Evolutionary conservation across 164 flowering plant genomes (phyloP).

Genomic region (Piper longum): DNA sequence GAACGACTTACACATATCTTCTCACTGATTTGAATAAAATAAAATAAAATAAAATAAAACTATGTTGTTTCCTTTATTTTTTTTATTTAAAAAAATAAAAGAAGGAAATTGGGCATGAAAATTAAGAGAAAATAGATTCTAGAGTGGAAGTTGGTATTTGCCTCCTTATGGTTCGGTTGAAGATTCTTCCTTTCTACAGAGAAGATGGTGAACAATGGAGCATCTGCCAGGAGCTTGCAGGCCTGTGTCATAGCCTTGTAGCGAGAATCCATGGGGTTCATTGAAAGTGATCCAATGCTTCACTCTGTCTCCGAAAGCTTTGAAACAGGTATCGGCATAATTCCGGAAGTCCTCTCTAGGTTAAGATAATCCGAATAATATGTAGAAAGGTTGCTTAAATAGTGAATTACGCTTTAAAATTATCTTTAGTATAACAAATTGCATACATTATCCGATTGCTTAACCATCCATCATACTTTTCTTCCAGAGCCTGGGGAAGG

Average conservation of each 20-base stretch:
- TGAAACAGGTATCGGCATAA: conserved; percentile 65
- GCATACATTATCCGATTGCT: conserved; percentile 52
- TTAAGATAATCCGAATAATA: background rate
- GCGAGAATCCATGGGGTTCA: conserved; percentile 64
- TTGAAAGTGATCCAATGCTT: conserved; percentile 91
- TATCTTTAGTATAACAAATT: background rate
- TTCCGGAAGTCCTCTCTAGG: conserved; percentile 61
- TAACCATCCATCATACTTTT: conserved; percentile 69
- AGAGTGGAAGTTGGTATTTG: no score
- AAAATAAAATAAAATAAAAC: no score
- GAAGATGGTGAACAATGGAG: conserved; percentile 47
- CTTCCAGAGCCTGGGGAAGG: conserved; percentile 83
- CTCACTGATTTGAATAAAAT: background rate
- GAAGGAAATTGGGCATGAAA: background rate
- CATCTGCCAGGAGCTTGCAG: conserved; percentile 91
- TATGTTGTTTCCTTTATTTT: no score
- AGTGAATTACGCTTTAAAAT: background rate
- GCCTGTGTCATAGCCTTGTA: conserved; percentile 72
- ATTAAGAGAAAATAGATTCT: no score
- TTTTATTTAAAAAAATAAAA: no score
- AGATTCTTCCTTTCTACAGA: conserved; percentile 72
- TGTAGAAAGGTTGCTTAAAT: background rate
- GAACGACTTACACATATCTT: conserved; percentile 12
- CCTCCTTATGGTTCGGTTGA: conserved; percentile 22
- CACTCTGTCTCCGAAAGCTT: conserved; percentile 74